phyloP scores from a whole-genome alignment of 1,284 basidiomycete genomes.

The Ustilago xerochloae region DNA sequence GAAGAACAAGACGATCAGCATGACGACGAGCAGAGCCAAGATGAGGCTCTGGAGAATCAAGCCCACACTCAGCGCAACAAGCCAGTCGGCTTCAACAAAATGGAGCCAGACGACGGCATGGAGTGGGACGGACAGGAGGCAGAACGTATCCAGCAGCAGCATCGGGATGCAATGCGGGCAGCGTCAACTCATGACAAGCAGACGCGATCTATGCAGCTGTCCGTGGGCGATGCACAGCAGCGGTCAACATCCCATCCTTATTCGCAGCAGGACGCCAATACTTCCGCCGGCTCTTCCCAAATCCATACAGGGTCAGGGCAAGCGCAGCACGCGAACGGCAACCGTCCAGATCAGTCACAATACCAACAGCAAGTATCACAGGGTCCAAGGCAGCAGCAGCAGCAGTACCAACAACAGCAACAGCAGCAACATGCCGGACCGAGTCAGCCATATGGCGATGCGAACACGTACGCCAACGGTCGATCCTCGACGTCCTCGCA shows the following conservation, averaged over 20 bases:
- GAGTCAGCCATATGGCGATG: slow-evolving; percentile 10
- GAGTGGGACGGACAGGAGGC: slow-evolving; percentile 71
- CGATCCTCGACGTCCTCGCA: slow-evolving; percentile 29
- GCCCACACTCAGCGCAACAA: slow-evolving; percentile 6
- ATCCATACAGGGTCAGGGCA: slow-evolving; percentile 6
- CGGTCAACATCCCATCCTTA: slow-evolving; percentile 23
- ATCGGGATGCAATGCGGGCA: slow-evolving; percentile 26
- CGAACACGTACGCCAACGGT: slow-evolving; percentile 15
- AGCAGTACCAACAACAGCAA: slow-evolving; percentile 39
- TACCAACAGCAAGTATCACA: slow-evolving; percentile 66
- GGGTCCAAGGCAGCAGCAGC: slow-evolving; percentile 50
- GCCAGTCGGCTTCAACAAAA: slow-evolving; percentile 55
- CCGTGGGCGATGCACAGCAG: slow-evolving; percentile 20
- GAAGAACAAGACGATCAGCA: slow-evolving; percentile 27
- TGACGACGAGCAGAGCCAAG: slow-evolving; percentile 9
- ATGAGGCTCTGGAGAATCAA: slow-evolving; percentile 4
- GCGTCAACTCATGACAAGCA: slow-evolving; percentile 21
- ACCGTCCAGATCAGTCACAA: slow-evolving; percentile 3
- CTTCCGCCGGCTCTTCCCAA: slow-evolving; percentile 16
- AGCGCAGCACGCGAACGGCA: slow-evolving; percentile 8
- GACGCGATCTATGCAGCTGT: slow-evolving; percentile 31
- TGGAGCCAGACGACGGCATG: slow-evolving; percentile 72
- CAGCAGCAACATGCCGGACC: slow-evolving; percentile 20
- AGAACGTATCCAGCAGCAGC: slow-evolving; percentile 65
- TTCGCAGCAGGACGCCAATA: slow-evolving; percentile 17